These are phyloP conservation scores for Cladophialophora yegresii DNA, from an alignment of 2,329 filamentous ascomycete genomes.

Conservation along the genomic window DNA sequence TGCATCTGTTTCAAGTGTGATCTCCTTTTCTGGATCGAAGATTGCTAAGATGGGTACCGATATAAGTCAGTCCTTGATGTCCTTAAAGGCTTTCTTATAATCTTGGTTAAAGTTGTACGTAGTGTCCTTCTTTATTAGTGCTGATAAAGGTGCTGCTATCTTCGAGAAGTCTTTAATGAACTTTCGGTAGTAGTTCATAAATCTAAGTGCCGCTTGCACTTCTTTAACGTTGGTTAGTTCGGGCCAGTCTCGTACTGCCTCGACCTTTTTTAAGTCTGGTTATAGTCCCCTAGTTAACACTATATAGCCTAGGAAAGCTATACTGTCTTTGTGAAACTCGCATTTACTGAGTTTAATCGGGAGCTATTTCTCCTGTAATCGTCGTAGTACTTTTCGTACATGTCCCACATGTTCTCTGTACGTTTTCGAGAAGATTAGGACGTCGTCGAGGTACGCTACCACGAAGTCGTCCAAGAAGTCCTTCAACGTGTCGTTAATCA, in stretches of 20 bases:
- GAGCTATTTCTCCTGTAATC: not conserved
- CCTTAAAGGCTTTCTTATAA: slow-evolving; percentile 23
- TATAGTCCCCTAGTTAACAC: not conserved
- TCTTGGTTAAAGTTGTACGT: not conserved
- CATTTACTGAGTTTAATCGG: slow-evolving; percentile 1
- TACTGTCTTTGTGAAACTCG: not conserved
- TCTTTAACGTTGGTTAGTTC: slow-evolving; percentile 5
- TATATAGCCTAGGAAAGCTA: slow-evolving; percentile 1
- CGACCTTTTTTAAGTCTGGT: not conserved
- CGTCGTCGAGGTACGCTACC: too few species aligned
- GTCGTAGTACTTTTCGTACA: not conserved
- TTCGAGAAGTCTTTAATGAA: slow-evolving; percentile 4
- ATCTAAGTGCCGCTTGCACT: not conserved
- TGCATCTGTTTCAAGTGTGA: slow-evolving; percentile 25
- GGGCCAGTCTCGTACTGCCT: not conserved
- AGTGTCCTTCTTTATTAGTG: slow-evolving; percentile 4
- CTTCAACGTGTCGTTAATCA: too few species aligned
- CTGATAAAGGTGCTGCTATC: not conserved
- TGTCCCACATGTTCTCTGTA: too few species aligned
- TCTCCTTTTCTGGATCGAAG: slow-evolving; percentile 24
- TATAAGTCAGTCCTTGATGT: not conserved
- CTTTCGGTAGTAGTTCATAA: slow-evolving; percentile 1
- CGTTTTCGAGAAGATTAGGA: too few species aligned
- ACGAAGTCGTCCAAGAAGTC: too few species aligned
- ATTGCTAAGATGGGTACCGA: slow-evolving; percentile 19